Evolutionary conservation across 2,329 filamentous ascomycete species (phyloP).

Genomic region (Nothophoma quercina): DNA sequence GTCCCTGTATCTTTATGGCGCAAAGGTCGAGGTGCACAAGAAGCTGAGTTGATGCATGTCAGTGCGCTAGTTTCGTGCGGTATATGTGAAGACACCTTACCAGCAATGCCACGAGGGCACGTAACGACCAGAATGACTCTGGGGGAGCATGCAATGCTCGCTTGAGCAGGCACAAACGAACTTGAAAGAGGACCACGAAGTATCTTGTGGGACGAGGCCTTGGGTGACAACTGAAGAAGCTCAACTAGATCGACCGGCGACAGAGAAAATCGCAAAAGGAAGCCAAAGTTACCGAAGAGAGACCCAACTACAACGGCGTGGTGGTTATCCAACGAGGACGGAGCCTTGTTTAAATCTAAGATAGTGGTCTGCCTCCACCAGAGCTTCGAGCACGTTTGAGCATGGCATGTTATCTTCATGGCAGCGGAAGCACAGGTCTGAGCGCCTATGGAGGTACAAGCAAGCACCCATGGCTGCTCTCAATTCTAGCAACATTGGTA

Average conservation of each 20-base stretch:
- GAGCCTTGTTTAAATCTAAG: constrained; percentile 26
- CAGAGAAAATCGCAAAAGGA: constrained; percentile 26
- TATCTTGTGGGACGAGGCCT: constrained; percentile 30
- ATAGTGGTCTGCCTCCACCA: constrained; percentile 16
- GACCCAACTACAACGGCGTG: constrained; percentile 12
- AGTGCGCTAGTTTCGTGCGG: constrained; percentile 26
- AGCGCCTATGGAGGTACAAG: constrained; percentile 21
- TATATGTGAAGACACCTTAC: constrained; percentile 26
- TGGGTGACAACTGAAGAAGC: constrained; percentile 19
- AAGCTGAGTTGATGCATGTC: constrained; percentile 22
- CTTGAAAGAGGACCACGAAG: constrained; percentile 30
- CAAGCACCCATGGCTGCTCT: constrained; percentile 3
- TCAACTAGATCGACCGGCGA: constrained; percentile 19
- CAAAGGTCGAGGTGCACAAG: constrained; percentile 16
- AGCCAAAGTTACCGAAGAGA: constrained; percentile 29
- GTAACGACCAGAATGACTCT: constrained; percentile 18
- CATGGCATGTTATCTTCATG: constrained; percentile 22
- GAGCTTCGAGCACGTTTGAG: constrained; percentile 24
- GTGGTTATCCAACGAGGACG: constrained; percentile 4
- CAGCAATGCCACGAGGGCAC: constrained; percentile 37
- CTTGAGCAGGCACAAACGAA: constrained; percentile 44
- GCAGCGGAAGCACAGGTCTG: constrained; percentile 22
- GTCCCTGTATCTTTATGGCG: constrained; percentile 33
- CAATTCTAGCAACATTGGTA: constrained; percentile 21
- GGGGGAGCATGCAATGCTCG: constrained; percentile 25